phyloP scores from a whole-genome alignment of 805 yeast genomes.

The Yamadazyma akitaensis region DNA sequence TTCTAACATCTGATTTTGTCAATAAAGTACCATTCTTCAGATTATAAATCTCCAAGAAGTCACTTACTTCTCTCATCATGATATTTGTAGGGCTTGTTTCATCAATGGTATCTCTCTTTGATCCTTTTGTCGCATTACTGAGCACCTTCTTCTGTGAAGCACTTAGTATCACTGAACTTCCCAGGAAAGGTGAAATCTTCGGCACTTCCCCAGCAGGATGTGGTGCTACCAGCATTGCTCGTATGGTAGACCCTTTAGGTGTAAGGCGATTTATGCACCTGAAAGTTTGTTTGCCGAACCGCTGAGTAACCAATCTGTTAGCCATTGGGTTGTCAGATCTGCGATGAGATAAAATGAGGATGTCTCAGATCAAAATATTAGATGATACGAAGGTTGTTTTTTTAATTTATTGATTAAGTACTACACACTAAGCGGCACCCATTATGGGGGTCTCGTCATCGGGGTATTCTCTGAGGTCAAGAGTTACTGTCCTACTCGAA shows the following conservation, averaged over 20 bases:
- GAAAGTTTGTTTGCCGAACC: not conserved
- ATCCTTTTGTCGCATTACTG: constrained; percentile 14
- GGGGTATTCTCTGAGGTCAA: constrained; percentile 66
- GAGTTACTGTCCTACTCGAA: constrained; percentile 67
- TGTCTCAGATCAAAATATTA: not conserved
- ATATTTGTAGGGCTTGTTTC: constrained; percentile 24
- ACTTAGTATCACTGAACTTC: not conserved
- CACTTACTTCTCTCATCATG: constrained; percentile 22
- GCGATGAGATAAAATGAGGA: constrained; percentile 1
- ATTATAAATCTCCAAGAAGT: constrained; percentile 16
- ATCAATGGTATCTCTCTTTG: constrained; percentile 32
- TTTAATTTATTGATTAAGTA: not conserved
- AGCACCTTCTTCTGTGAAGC: not conserved
- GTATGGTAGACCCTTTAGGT: not conserved
- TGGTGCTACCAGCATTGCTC: not conserved
- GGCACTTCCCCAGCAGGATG: not conserved
- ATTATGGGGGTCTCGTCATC: constrained; percentile 22
- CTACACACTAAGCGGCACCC: constrained; percentile 7
- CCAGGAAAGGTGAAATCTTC: not conserved
- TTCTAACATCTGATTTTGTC: constrained; percentile 15
- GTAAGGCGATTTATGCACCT: not conserved
- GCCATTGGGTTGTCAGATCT: not conserved
- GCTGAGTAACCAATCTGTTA: not conserved
- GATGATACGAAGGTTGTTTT: not conserved
- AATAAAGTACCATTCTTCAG: constrained; percentile 5